These are phyloP conservation scores for Immersiporthe knoxdaviesiana DNA, from an alignment of 2,329 filamentous ascomycete genomes.

Conservation along the genomic window DNA sequence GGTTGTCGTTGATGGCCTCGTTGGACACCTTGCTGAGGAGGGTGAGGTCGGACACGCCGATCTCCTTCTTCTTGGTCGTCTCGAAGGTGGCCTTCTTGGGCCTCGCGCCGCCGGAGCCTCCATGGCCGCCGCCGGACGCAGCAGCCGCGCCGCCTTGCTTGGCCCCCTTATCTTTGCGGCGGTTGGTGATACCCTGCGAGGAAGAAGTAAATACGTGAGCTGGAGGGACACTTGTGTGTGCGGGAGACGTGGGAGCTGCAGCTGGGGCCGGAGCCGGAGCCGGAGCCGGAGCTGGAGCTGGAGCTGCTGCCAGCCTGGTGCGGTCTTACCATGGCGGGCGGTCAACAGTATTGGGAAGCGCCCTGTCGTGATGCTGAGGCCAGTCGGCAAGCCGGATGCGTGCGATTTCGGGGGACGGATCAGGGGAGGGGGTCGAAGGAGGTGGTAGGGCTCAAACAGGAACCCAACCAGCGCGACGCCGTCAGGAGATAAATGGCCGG, in stretches of 20 bases:
- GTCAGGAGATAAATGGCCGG: slow-evolving; percentile 4
- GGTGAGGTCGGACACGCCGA: slow-evolving; percentile 96
- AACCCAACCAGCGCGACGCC: slow-evolving; percentile 20
- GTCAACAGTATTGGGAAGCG: slow-evolving; percentile 3
- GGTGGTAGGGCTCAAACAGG: slow-evolving; percentile 13
- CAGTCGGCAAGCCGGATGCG: background rate
- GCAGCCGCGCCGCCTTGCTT: slow-evolving; percentile 47
- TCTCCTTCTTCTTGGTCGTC: slow-evolving; percentile 97
- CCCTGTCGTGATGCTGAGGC: slow-evolving; percentile 10
- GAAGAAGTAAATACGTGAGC: slow-evolving; percentile 14
- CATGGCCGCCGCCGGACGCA: slow-evolving; percentile 45
- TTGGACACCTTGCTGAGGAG: slow-evolving; percentile 98
- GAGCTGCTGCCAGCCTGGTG: slow-evolving; percentile 3
- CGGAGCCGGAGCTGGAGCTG: background rate
- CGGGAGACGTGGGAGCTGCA: background rate
- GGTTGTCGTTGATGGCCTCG: slow-evolving; percentile 98
- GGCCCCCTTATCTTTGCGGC: slow-evolving; percentile 52
- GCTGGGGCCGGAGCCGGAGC: background rate
- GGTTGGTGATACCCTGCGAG: slow-evolving; percentile 52
- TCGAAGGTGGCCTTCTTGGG: slow-evolving; percentile 97
- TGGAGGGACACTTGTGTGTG: background rate
- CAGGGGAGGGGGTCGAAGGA: slow-evolving; percentile 18
- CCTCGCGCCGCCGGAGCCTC: slow-evolving; percentile 56
- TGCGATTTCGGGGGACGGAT: slow-evolving; percentile 17
- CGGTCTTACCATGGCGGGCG: slow-evolving; percentile 28